Conservation (phyloP, 768 basidiomycete species). For the Lentinula lateritia region DNA sequence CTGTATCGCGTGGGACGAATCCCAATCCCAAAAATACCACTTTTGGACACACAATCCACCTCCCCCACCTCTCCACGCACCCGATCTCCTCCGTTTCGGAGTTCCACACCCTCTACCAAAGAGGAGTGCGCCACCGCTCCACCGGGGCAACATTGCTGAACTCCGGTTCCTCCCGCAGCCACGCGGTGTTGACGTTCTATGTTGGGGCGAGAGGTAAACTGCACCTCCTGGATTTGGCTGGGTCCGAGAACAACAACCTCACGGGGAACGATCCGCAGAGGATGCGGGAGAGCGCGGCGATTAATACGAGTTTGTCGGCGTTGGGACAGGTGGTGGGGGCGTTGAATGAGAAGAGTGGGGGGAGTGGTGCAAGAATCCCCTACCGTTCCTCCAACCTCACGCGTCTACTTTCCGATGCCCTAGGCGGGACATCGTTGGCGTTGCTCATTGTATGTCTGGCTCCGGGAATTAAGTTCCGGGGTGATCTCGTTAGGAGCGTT, state of each 20-base stretch:
- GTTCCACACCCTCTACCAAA: slow-evolving; percentile 43
- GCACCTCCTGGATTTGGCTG: slow-evolving; percentile 85
- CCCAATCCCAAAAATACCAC: not conserved
- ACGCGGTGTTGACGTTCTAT: slow-evolving; percentile 79
- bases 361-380: slow-evolving; percentile 43
- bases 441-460: slow-evolving; percentile 85
- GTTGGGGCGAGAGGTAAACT: slow-evolving; percentile 68
- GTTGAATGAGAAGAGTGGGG: slow-evolving; percentile 48
- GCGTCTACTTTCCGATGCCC: slow-evolving; percentile 83
- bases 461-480: slow-evolving; percentile 74
- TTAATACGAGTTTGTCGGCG: slow-evolving; percentile 85
- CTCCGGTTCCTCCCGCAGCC: slow-evolving; percentile 78
- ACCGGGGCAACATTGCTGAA: slow-evolving; percentile 84
- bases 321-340: slow-evolving; percentile 88
- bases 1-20: not conserved
- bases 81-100: slow-evolving; percentile 35
- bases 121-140: slow-evolving; percentile 71
- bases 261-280: slow-evolving; percentile 85
- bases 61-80: slow-evolving; percentile 42
- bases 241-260: slow-evolving; percentile 87
- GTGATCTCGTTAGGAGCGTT: slow-evolving; percentile 63
- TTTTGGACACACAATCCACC: slow-evolving; percentile 34
- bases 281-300: slow-evolving; percentile 84
- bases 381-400: slow-evolving; percentile 90
- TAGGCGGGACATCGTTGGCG: slow-evolving; percentile 76